Conservation (phyloP, 2,329 filamentous ascomycete species). For the Hypomyces perniciosus region DNA sequence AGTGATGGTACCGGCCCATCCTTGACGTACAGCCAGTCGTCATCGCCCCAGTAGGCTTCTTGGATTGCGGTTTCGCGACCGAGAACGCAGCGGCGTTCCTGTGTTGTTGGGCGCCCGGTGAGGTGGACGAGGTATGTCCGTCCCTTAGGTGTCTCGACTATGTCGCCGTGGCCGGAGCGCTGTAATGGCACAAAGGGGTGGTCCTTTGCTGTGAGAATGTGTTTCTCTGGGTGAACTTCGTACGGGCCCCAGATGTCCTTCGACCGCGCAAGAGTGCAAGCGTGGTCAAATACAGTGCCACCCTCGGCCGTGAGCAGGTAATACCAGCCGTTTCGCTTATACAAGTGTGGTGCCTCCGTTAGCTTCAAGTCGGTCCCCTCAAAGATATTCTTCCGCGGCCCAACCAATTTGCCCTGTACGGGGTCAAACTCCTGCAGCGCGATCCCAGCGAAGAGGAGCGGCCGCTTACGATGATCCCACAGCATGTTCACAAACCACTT, state of each 20-base stretch:
- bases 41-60: slow-evolving; percentile 51
- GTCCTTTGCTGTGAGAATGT: slow-evolving; percentile 50
- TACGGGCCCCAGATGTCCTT: slow-evolving; percentile 55
- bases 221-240: slow-evolving; percentile 51
- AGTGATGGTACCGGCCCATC: slow-evolving; percentile 50
- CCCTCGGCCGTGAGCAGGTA: slow-evolving; percentile 56
- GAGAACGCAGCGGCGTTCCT: slow-evolving; percentile 46
- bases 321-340: slow-evolving; percentile 53
- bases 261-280: slow-evolving; percentile 52
- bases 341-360: slow-evolving; percentile 54
- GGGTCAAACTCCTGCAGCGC: slow-evolving; percentile 53
- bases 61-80: slow-evolving; percentile 54
- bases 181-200: slow-evolving; percentile 44
- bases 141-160: slow-evolving; percentile 49
- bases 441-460: slow-evolving; percentile 49
- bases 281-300: slow-evolving; percentile 55
- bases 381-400: slow-evolving; percentile 50
- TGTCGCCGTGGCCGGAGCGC: slow-evolving; percentile 47
- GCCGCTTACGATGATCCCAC: slow-evolving; percentile 46
- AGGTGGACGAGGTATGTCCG: slow-evolving; percentile 50
- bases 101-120: slow-evolving; percentile 44
- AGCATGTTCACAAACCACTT: slow-evolving; percentile 56
- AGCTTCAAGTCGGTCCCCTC: slow-evolving; percentile 48
- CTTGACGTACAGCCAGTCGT: slow-evolving; percentile 59
- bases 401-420: slow-evolving; percentile 42